A percentile compares a stretch with the other conserved stretches of the same genome.
phyloP scores from a whole-genome alignment of 139 green algal species.

The Micractinium conductrix region DNA sequence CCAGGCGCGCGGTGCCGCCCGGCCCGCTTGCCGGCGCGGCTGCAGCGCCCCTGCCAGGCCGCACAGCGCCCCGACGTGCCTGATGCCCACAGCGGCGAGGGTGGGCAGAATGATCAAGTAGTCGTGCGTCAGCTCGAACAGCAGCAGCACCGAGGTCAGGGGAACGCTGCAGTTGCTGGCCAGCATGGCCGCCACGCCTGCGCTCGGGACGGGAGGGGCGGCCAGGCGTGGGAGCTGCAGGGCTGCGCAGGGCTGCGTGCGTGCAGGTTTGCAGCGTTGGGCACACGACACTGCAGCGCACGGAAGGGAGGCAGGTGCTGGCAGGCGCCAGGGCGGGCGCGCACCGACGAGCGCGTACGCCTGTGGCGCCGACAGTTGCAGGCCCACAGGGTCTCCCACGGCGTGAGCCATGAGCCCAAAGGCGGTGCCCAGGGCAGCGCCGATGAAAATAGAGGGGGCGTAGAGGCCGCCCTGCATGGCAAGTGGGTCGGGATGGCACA shows the following conservation, averaged over 20 bases:
- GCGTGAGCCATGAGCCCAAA: conserved; percentile 46
- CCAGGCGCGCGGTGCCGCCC: no score
- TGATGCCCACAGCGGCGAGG: conserved; percentile 75
- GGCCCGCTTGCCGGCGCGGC: no score
- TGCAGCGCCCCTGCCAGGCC: no score
- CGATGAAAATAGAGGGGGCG: conserved; percentile 95
- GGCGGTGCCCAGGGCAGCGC: conserved; percentile 56
- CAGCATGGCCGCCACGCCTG: conserved; percentile 79
- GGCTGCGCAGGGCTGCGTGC: neutral
- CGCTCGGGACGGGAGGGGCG: neutral
- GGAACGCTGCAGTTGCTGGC: conserved; percentile 51
- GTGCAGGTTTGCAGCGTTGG: neutral
- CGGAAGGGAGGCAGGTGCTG: neutral
- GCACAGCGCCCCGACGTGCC: no score
- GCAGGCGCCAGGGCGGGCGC: neutral
- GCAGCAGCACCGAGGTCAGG: conserved; percentile 40
- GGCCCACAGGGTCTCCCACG: conserved; percentile 35
- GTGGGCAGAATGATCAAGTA: conserved; percentile 84
- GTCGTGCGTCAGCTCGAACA: conserved; percentile 55
- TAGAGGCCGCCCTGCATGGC: conserved; percentile 94
- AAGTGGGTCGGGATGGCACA: no score
- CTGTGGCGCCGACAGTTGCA: conserved; percentile 50
- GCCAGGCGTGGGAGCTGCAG: neutral
- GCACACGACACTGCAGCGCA: neutral
- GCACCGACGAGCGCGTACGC: conserved; percentile 72